These are phyloP conservation scores for Phallus indusiatus DNA, from an alignment of 768 basidiomycete species.

Conservation along the genomic window DNA sequence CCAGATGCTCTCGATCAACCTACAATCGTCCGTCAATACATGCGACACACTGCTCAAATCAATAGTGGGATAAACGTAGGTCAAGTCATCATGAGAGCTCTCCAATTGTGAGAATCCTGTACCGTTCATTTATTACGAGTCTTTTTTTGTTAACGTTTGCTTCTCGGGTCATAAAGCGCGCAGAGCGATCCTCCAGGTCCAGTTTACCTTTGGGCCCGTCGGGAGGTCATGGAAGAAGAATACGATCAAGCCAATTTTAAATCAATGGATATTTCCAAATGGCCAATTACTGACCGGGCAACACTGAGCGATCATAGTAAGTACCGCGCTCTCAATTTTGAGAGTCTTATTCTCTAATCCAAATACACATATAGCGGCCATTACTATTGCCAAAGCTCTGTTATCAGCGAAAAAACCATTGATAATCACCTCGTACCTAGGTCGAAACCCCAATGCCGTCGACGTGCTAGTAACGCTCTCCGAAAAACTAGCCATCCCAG, in stretches of 20 bases:
- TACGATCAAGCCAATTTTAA: conserved; percentile 31
- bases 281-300: conserved; percentile 43
- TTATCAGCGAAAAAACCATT: conserved; percentile 43
- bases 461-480: conserved; percentile 38
- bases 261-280: conserved; percentile 25
- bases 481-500: conserved; percentile 41
- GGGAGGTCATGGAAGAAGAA: conserved; percentile 65
- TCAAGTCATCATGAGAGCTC: conserved; percentile 42
- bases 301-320: conserved; percentile 35
- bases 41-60: conserved; percentile 57
- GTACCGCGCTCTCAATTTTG: conserved; percentile 4
- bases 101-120: conserved; percentile 62
- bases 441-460: conserved; percentile 42
- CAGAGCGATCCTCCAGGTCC: conserved; percentile 65
- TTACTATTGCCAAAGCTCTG: conserved; percentile 38
- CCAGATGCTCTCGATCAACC: conserved; percentile 64
- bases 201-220: conserved; percentile 62
- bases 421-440: conserved; percentile 56
- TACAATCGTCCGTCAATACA: conserved; percentile 64
- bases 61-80: conserved; percentile 42
- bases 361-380: conserved; percentile 24
- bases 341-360: not conserved
- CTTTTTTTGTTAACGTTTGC: too few relatives aligned
- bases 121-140: too few relatives aligned
- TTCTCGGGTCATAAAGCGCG: conserved; percentile 32